These are phyloP conservation scores for Lepidopterella palustris DNA, from an alignment of 495 filamentous ascomycete genomes.

Conservation along the genomic window DNA sequence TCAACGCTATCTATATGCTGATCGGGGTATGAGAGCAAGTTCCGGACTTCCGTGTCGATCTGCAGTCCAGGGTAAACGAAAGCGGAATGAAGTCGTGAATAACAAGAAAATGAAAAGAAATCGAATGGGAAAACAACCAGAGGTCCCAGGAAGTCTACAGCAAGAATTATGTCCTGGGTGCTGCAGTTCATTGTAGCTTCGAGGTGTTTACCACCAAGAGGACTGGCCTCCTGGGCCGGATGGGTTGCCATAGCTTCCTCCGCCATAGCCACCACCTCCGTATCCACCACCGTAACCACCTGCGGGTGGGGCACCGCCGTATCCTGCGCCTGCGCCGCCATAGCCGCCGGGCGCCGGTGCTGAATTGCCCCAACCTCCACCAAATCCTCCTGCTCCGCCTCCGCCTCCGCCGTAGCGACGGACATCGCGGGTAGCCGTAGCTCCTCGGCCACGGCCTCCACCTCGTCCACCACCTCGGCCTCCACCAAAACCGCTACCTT, in stretches of 20 bases:
- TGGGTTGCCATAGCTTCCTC: constrained; percentile 74
- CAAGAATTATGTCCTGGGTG: constrained; percentile 14
- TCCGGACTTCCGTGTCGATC: constrained; percentile 38
- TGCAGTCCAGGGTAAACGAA: constrained; percentile 26
- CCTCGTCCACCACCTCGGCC: constrained; percentile 62
- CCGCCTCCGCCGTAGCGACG: constrained; percentile 67
- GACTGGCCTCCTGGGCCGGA: constrained; percentile 73
- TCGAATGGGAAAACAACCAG: background rate
- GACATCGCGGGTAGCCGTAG: constrained; percentile 76
- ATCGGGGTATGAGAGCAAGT: constrained; percentile 48
- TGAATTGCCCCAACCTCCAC: constrained; percentile 45
- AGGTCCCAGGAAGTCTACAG: constrained; percentile 19
- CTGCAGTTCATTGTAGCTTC: constrained; percentile 1
- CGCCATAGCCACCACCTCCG: constrained; percentile 38
- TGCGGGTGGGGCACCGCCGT: constrained; percentile 34
- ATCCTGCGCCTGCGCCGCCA: constrained; percentile 37
- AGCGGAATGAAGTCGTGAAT: constrained; percentile 29
- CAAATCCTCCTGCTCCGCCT: constrained; percentile 43
- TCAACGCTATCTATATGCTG: constrained; percentile 78
- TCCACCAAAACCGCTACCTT: constrained; percentile 69
- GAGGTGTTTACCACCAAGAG: constrained; percentile 82
- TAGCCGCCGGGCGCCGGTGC: constrained; percentile 43
- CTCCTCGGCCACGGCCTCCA: constrained; percentile 56
- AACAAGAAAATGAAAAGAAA: constrained; percentile 12
- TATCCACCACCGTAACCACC: constrained; percentile 36